These are phyloP conservation scores for Fagopyrum homotropicum DNA, from an alignment of 148 eudicot genomes.

Conservation along the genomic window DNA sequence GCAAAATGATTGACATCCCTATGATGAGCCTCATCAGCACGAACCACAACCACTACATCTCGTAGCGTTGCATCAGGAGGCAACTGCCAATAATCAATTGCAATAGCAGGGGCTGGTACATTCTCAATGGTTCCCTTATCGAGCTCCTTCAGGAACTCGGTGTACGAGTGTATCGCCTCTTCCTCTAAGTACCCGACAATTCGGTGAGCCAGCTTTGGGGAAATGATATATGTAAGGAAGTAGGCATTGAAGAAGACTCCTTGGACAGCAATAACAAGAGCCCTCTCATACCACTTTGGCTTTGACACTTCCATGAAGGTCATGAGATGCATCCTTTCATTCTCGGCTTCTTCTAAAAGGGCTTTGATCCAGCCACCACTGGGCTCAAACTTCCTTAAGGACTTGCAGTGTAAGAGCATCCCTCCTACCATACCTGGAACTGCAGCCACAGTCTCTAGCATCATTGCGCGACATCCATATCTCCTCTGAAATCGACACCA, in stretches of 20 bases:
- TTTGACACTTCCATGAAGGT: slow-evolving; percentile 79
- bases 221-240: slow-evolving; percentile 55
- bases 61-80: slow-evolving; percentile 48
- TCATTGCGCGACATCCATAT: slow-evolving; percentile 88
- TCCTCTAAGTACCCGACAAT: slow-evolving; percentile 80
- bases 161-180: slow-evolving; percentile 84
- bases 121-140: slow-evolving; percentile 70
- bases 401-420: slow-evolving; percentile 79
- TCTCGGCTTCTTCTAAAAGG: slow-evolving; percentile 80
- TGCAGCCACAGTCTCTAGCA: slow-evolving; percentile 87
- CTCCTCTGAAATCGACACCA: slow-evolving; percentile 40
- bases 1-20: slow-evolving; percentile 93
- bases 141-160: slow-evolving; percentile 70
- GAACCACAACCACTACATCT: slow-evolving; percentile 77
- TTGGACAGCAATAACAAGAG: slow-evolving; percentile 66
- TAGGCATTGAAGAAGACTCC: slow-evolving; percentile 92
- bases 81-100: slow-evolving; percentile 79
- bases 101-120: slow-evolving; percentile 80
- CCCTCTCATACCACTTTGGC: slow-evolving; percentile 78
- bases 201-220: slow-evolving; percentile 82
- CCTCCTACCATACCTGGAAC: slow-evolving; percentile 97
- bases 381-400: slow-evolving; percentile 71
- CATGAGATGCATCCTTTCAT: slow-evolving; percentile 96
- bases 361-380: slow-evolving; percentile 95
- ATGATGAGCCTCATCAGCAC: slow-evolving; percentile 97